phyloP scores from a whole-genome alignment of 345 rosid genomes.

The Gossypium arboreum region DNA sequence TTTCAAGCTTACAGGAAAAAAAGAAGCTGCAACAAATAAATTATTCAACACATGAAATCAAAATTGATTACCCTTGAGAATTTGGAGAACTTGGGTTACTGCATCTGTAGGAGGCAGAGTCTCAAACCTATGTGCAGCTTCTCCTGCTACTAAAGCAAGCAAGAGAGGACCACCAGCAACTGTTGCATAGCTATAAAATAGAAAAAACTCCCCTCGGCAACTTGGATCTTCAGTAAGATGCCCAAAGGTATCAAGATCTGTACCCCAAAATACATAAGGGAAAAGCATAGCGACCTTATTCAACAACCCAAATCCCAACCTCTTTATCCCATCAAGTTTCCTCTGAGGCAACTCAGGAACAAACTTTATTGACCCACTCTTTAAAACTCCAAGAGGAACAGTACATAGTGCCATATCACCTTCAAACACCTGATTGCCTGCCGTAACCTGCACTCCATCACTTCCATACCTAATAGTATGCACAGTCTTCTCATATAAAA shows the following conservation, averaged over 20 bases:
- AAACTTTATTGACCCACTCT: conserved; percentile 85
- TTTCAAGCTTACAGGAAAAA: background rate
- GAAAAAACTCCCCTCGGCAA: conserved; percentile 79
- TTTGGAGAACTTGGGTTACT: conserved; percentile 84
- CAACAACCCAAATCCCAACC: conserved; percentile 90
- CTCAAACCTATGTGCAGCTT: conserved; percentile 96
- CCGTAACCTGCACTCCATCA: conserved; percentile 87
- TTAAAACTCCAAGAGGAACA: conserved; percentile 91
- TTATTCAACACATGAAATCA: background rate
- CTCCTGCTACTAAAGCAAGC: conserved; percentile 95
- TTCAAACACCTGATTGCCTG: conserved; percentile 85
- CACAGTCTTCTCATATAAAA: conserved; percentile 85
- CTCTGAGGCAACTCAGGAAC: conserved; percentile 95
- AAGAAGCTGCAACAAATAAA: background rate
- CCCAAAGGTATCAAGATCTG: conserved; percentile 93
- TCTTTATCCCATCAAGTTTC: conserved; percentile 93
- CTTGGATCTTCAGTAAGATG: conserved; percentile 79
- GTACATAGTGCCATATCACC: conserved; percentile 94
- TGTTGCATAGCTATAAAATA: conserved; percentile 91
- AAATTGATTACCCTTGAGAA: conserved; percentile 67
- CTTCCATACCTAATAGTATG: conserved; percentile 75
- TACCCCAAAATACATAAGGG: conserved; percentile 85
- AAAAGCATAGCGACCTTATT: conserved; percentile 99
- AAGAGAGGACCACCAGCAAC: conserved; percentile 92
- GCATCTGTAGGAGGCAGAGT: conserved; percentile 94